These are phyloP conservation scores for Coniochaeta hoffmannii DNA, from an alignment of 2,329 filamentous ascomycete species.

Conservation along the genomic window DNA sequence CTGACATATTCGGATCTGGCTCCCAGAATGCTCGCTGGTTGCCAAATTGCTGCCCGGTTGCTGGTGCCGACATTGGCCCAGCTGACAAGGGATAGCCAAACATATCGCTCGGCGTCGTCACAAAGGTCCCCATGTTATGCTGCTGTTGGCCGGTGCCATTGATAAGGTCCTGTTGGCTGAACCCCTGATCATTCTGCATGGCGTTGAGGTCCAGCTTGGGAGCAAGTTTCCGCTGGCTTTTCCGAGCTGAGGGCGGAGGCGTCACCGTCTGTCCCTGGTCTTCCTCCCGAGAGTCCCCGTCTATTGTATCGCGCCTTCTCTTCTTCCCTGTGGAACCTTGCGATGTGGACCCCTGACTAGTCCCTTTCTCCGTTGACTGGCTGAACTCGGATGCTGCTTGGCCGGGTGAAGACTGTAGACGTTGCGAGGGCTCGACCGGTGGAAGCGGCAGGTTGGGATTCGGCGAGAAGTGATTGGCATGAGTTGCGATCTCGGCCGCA, in stretches of 20 bases:
- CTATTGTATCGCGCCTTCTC: conserved; percentile 28
- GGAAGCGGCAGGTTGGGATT: conserved; percentile 46
- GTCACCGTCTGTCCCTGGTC: conserved; percentile 45
- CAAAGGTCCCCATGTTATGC: conserved; percentile 31
- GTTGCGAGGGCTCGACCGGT: conserved; percentile 51
- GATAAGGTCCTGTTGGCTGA: conserved; percentile 45
- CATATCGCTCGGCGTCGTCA: conserved; percentile 43
- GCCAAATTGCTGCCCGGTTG: conserved; percentile 35
- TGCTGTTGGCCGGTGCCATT: conserved; percentile 32
- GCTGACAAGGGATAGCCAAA: conserved; percentile 56
- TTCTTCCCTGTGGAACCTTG: conserved; percentile 36
- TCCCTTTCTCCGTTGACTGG: conserved; percentile 12
- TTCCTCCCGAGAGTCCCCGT: conserved; percentile 19
- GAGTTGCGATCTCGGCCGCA: conserved; percentile 46
- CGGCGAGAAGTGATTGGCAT: conserved; percentile 55
- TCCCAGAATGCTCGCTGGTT: conserved; percentile 48
- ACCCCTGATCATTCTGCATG: conserved; percentile 53
- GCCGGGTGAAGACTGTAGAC: conserved; percentile 50
- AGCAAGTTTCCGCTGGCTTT: conserved; percentile 47
- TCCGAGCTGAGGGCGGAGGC: conserved; percentile 50
- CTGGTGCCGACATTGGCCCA: conserved; percentile 46
- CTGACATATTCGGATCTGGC: conserved; percentile 39
- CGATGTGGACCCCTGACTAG: conserved; percentile 15
- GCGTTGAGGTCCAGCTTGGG: conserved; percentile 35
- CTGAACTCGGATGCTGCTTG: conserved; percentile 26